Evolutionary conservation across 106 monocot genomes (phyloP).

Genomic region (Amphibolis antarctica): DNA sequence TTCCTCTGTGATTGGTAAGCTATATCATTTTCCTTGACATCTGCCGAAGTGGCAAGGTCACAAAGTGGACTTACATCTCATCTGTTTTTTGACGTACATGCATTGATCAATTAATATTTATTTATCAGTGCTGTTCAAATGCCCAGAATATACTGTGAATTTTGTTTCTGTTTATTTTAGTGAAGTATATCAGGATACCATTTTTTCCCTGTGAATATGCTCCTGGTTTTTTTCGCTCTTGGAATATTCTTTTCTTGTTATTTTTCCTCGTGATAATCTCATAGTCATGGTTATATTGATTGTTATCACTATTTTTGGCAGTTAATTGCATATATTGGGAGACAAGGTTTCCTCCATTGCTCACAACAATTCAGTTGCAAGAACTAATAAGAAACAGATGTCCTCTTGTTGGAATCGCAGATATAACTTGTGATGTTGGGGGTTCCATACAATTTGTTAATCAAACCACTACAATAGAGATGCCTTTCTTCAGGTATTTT

Average conservation of each 20-base stretch:
- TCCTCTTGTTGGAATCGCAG: constrained; percentile 75
- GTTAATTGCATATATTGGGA: constrained; percentile 99
- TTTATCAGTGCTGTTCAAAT: no score
- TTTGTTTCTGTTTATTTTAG: no score
- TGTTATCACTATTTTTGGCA: constrained; percentile 13
- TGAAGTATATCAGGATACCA: no score
- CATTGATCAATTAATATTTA: no score
- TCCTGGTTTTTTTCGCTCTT: no score
- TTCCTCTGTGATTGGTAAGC: constrained; percentile 81
- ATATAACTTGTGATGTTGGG: constrained; percentile 95
- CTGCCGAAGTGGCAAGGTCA: no score
- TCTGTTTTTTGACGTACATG: no score
- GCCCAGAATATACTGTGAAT: no score
- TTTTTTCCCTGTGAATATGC: no score
- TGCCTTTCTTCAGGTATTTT: constrained; percentile 80
- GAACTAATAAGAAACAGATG: constrained; percentile 50
- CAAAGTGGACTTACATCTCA: not conserved
- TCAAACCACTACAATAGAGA: constrained; percentile 63
- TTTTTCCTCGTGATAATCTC: no score
- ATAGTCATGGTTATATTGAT: no score
- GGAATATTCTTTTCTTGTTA: no score
- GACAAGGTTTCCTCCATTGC: constrained; percentile 73
- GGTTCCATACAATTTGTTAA: constrained; percentile 92
- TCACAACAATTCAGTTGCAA: constrained; percentile 64
- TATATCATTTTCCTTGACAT: not conserved